phyloP scores from a whole-genome alignment of 2,329 filamentous ascomycete genomes.

The Epichloe gansuensis region DNA sequence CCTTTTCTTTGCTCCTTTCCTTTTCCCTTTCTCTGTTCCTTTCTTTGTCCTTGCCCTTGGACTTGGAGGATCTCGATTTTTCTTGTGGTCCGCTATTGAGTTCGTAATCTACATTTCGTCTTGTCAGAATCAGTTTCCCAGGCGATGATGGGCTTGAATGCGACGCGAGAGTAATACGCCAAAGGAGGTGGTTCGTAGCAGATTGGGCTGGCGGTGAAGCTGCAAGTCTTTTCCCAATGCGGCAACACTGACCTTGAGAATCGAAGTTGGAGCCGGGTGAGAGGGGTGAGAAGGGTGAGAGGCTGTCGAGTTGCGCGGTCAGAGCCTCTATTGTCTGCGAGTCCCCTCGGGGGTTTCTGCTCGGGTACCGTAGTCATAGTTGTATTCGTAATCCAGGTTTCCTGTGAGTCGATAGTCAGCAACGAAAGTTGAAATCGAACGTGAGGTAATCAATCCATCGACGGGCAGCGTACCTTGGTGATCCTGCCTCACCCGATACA shows the following conservation, averaged over 20 bases:
- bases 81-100: neutral
- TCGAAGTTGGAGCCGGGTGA: conserved; percentile 3
- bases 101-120: neutral
- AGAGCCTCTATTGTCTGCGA: neutral
- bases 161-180: neutral
- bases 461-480: neutral
- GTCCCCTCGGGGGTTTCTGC: conserved; percentile 2
- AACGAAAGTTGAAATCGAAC: neutral
- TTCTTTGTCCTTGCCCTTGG: conserved; percentile 1
- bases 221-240: neutral
- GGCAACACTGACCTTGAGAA: conserved; percentile 1
- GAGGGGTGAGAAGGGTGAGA: neutral
- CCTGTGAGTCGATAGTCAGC: neutral
- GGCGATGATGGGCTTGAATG: too few relatives aligned
- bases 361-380: neutral
- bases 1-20: neutral
- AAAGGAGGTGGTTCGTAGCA: neutral
- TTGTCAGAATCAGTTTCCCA: neutral
- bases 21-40: neutral
- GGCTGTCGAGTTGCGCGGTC: neutral
- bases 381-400: conserved; percentile 2
- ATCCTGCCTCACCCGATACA: conserved; percentile 15
- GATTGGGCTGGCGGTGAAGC: neutral
- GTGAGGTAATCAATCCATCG: neutral
- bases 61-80: neutral